Percentiles rank a stretch among this genome's conserved stretches.
Evolutionary conservation across 78 protist species (phyloP).

Genomic region (Parvularia atlantis): DNA sequence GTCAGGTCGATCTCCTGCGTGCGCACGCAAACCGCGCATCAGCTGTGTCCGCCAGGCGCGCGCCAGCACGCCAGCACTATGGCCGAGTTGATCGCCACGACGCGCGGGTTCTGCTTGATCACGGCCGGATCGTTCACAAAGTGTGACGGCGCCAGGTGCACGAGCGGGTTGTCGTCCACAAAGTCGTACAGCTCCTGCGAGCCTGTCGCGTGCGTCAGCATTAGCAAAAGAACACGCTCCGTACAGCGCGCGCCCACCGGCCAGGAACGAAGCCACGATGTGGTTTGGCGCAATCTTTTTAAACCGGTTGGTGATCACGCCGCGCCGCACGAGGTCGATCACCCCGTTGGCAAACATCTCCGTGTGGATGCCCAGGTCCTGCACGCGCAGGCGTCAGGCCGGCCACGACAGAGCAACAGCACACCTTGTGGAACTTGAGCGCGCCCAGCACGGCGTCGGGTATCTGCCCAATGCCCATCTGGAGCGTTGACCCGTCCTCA

Average conservation of each 20-base stretch:
- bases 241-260: no score
- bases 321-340: slow-evolving; percentile 11
- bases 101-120: slow-evolving; percentile 9
- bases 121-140: slow-evolving; percentile 17
- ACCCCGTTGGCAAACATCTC: slow-evolving; percentile 36
- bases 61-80: no score
- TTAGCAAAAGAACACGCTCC: no score
- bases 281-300: neutral
- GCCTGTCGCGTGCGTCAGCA: no score
- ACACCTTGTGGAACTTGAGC: neutral
- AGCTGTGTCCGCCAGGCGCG: no score
- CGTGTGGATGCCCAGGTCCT: slow-evolving; percentile 50
- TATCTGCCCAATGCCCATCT: slow-evolving; percentile 46
- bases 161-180: slow-evolving; percentile 21
- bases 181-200: slow-evolving; percentile 17
- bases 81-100: slow-evolving; percentile 34
- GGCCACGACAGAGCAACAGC: neutral
- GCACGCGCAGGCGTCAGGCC: no score
- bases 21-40: no score
- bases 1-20: slow-evolving; percentile 52
- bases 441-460: slow-evolving; percentile 20
- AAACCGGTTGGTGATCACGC: slow-evolving; percentile 18
- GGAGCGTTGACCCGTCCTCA: slow-evolving; percentile 22
- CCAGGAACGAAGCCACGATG: neutral
- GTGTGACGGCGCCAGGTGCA: neutral